phyloP scores from a whole-genome alignment of 192 early-diverging fungal genomes.

The Linnemannia zychae region DNA sequence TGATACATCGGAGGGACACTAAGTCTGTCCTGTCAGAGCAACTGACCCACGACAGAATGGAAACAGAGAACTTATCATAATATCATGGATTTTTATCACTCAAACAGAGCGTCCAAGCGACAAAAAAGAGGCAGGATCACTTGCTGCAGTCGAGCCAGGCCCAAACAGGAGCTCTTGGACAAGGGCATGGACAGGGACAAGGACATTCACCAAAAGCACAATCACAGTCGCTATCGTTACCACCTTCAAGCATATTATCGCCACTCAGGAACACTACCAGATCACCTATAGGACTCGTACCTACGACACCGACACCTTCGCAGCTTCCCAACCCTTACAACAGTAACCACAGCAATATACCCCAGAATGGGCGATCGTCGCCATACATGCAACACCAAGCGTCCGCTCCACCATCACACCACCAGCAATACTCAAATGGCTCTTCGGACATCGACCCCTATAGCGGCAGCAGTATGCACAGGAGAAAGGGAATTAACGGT shows the following conservation, averaged over 20 bases:
- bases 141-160: constrained; percentile 17
- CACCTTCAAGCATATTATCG: constrained; percentile 40
- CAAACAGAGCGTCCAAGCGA: constrained; percentile 42
- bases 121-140: constrained; percentile 52
- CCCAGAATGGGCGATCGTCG: constrained; percentile 39
- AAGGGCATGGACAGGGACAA: not conserved
- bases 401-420: not conserved
- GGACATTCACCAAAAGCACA: constrained; percentile 16
- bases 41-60: not conserved
- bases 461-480: constrained; percentile 37
- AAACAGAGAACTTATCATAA: not conserved
- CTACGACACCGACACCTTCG: constrained; percentile 35
- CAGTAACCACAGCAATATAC: constrained; percentile 35
- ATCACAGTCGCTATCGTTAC: constrained; percentile 9
- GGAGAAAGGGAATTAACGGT: constrained; percentile 39
- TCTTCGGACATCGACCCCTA: constrained; percentile 40
- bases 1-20: too few relatives aligned
- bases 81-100: too few relatives aligned
- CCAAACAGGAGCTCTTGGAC: not conserved
- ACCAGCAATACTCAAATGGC: constrained; percentile 27
- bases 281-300: constrained; percentile 50
- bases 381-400: constrained; percentile 29
- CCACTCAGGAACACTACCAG: constrained; percentile 45
- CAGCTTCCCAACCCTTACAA: constrained; percentile 18
- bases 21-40: not conserved